Evolutionary conservation across 495 filamentous ascomycete genomes (phyloP).

Genomic region (Ramalina intermedia): DNA sequence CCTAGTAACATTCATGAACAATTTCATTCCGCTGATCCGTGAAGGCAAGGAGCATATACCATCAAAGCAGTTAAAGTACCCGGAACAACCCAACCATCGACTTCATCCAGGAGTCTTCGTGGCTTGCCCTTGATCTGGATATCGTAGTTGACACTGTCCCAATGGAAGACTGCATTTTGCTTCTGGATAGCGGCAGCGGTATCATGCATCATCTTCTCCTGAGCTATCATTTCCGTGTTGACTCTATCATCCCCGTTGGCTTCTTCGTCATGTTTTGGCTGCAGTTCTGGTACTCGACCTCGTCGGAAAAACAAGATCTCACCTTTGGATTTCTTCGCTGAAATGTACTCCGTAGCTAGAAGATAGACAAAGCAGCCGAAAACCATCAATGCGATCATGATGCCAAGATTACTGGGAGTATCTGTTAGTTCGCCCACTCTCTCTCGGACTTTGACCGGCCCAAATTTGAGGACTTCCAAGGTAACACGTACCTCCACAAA

Average conservation of each 20-base stretch:
- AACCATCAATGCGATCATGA: slow-evolving; percentile 41
- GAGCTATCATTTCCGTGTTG: slow-evolving; percentile 19
- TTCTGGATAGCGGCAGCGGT: slow-evolving; percentile 13
- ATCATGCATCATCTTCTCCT: slow-evolving; percentile 14
- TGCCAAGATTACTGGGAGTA: slow-evolving; percentile 37
- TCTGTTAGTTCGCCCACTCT: no score
- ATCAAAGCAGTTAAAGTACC: slow-evolving; percentile 57
- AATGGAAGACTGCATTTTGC: slow-evolving; percentile 48
- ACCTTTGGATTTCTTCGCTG: slow-evolving; percentile 67
- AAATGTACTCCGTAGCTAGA: slow-evolving; percentile 56
- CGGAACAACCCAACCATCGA: slow-evolving; percentile 56
- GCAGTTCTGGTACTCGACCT: slow-evolving; percentile 51
- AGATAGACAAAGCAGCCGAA: slow-evolving; percentile 50
- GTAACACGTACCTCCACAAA: slow-evolving; percentile 37
- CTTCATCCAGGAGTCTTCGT: slow-evolving; percentile 42
- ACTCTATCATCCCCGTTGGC: slow-evolving; percentile 22
- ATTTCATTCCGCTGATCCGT: no score
- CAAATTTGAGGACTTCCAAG: not conserved
- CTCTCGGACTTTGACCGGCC: no score
- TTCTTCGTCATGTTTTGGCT: slow-evolving; percentile 34
- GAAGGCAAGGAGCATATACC: not conserved
- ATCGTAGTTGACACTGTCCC: slow-evolving; percentile 62
- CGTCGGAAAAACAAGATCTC: slow-evolving; percentile 79
- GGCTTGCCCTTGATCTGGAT: slow-evolving; percentile 48
- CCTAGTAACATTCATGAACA: slow-evolving; percentile 15